Percentiles rank a stretch among this genome's conserved stretches.
Evolutionary conservation across 108 stramenopile species (phyloP).

Genomic region (Cyclotella baltica): DNA sequence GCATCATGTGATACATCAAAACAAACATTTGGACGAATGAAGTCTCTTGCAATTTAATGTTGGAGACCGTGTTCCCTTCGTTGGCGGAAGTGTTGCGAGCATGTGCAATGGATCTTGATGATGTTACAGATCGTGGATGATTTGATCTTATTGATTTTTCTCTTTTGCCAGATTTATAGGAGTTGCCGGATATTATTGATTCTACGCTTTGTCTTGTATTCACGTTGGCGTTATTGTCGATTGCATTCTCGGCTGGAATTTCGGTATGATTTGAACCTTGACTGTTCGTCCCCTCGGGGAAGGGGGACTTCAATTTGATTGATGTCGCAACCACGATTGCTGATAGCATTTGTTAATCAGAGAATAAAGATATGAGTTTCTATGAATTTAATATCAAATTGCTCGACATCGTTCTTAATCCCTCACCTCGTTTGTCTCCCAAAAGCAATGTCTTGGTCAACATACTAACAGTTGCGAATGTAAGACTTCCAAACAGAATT

Average conservation of each 20-base stretch:
- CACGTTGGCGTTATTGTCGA: not conserved
- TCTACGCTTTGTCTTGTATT: not conserved
- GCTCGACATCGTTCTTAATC: not conserved
- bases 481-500: conserved; percentile 51
- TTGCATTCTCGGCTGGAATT: not conserved
- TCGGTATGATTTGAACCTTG: not conserved
- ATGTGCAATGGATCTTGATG: conserved; percentile 9
- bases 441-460: conserved; percentile 33
- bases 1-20: conserved; percentile 46
- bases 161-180: not conserved
- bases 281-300: not conserved
- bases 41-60: conserved; percentile 20
- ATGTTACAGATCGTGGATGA: not conserved
- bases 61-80: not conserved
- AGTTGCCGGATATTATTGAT: not conserved
- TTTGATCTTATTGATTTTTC: not conserved
- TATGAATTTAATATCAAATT: not conserved
- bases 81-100: not conserved
- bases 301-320: conserved; percentile 12
- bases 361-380: not conserved
- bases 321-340: conserved; percentile 40
- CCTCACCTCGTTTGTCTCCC: conserved; percentile 43
- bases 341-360: not conserved
- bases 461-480: conserved; percentile 50
- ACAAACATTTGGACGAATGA: conserved; percentile 43